Percentiles rank a stretch among this genome's conserved stretches.
phyloP scores from a whole-genome alignment of 2,329 filamentous ascomycete genomes.

The Aspergillus sp. region DNA sequence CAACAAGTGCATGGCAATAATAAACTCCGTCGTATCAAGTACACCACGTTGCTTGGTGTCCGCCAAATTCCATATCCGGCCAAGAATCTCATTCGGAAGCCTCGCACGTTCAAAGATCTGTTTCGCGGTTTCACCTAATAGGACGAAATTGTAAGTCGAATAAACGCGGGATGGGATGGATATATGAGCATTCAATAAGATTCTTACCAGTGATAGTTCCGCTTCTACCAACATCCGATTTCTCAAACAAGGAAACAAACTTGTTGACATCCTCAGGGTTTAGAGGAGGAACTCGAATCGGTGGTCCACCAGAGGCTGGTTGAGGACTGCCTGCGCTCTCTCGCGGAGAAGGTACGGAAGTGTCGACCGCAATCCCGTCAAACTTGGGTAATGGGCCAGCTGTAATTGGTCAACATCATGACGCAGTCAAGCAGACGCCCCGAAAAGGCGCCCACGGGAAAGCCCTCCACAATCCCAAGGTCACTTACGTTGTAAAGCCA shows the following conservation, averaged over 20 bases:
- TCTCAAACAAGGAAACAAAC: constrained; percentile 87
- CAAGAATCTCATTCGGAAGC: constrained; percentile 83
- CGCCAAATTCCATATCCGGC: constrained; percentile 93
- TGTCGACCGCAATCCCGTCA: constrained; percentile 65
- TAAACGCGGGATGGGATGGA: background rate
- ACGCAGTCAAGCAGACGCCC: background rate
- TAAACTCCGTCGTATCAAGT: constrained; percentile 85
- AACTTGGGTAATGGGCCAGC: constrained; percentile 89
- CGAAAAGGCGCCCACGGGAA: background rate
- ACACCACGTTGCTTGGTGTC: constrained; percentile 91
- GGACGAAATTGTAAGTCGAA: constrained; percentile 12
- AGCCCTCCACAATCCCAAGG: background rate
- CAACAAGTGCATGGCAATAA: constrained; percentile 96
- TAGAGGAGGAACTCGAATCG: constrained; percentile 84
- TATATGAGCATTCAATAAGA: background rate
- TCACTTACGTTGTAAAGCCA: constrained; percentile 72
- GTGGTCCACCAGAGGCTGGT: constrained; percentile 58
- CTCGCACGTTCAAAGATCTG: constrained; percentile 93
- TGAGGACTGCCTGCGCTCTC: constrained; percentile 50
- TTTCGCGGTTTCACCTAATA: constrained; percentile 76
- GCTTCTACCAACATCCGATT: constrained; percentile 70
- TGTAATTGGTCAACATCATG: constrained; percentile 17
- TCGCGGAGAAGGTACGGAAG: constrained; percentile 45
- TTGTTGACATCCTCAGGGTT: constrained; percentile 85
- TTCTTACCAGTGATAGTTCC: constrained; percentile 68